Conservation (phyloP, 768 basidiomycete species). For the Favolaschia claudopus region DNA sequence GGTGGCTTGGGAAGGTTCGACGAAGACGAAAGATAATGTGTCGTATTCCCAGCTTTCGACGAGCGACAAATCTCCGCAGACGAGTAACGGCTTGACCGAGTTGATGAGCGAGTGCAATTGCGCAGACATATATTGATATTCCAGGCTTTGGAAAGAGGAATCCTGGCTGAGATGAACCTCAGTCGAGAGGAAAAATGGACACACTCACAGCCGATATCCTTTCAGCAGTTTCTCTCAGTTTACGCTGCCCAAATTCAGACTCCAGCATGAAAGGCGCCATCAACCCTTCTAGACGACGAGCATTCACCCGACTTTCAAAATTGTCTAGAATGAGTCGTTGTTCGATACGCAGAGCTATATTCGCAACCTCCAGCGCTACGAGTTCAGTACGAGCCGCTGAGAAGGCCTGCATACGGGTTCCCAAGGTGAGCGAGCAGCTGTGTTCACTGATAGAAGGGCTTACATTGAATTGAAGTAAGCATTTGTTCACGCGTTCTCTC, state of each 20-base stretch:
- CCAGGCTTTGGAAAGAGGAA: not conserved
- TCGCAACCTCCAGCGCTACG: not conserved
- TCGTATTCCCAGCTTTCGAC: not conserved
- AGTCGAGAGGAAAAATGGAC: too few species aligned
- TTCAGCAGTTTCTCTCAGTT: not conserved
- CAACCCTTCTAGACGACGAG: conserved; percentile 8
- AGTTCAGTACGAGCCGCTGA: conserved; percentile 8
- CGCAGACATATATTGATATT: conserved; percentile 13
- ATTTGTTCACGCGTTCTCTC: conserved; percentile 18
- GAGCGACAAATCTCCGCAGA: not conserved
- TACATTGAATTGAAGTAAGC: conserved; percentile 12
- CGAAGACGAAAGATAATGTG: too few species aligned
- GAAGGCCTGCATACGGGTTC: conserved; percentile 8
- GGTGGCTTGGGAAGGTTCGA: too few species aligned
- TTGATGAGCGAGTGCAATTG: conserved; percentile 1
- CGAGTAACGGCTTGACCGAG: not conserved
- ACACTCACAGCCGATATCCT: conserved; percentile 7
- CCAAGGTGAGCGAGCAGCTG: not conserved
- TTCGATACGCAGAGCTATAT: conserved; percentile 8
- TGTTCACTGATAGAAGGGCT: not conserved
- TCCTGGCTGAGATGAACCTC: not conserved
- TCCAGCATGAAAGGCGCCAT: conserved; percentile 8
- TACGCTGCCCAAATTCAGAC: conserved; percentile 5
- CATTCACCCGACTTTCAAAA: conserved; percentile 10
- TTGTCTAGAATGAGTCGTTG: conserved; percentile 6